Evolutionary conservation across 1,284 basidiomycete species (phyloP), one percentile per base, ranked within the genome.

Genomic region (Trichosporon coremiiforme): DNA sequence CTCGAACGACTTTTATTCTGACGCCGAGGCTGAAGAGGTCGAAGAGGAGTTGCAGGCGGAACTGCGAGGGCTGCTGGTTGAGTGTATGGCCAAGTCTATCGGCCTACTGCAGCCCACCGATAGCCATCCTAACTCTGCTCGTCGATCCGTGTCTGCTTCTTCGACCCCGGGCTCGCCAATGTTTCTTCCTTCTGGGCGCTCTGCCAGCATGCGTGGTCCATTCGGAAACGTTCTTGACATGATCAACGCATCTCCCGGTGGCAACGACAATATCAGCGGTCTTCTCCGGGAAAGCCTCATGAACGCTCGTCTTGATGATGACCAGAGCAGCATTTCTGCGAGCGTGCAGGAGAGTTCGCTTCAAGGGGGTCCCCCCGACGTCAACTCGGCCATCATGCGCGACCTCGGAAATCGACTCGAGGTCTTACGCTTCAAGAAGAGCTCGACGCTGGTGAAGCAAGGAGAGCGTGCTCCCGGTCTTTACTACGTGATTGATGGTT

Each of bases 401-500:
- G 94, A 75, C 71, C 85, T 98, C 36, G 95, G 98, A 76, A 97
- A 97, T 72, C 93, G 97, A 78, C 92, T 99, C 0, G 96, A 99
- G 81, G 95, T 99, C 69, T 83, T 97, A 57, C 98, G 91, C 82
- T 99, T 93, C 85, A 87, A 92, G 36, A 91, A 93, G 66, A 95
- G 95, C 0, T 91, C 90, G 6, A 90, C 89, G 0, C 84, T 99
- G 17, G 95, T 92, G 13, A 93, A 90, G 78, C 93, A 95, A 6
- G 96, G 95, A 35, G 96, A 99, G 80, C 86, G 73, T 41, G 84
- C 76, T 17, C 72, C 75, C 89, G 96, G 96, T 9, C 85, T 99
- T 31, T 99, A 96, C 86, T 99, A 96, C 78, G 95, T 99, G 57
- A 97, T 99, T 64, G 97, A 99, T 75, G 96, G 96, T 0, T 95